Conservation (phyloP, 805 yeast genomes). For the Saturnispora sanitii region DNA sequence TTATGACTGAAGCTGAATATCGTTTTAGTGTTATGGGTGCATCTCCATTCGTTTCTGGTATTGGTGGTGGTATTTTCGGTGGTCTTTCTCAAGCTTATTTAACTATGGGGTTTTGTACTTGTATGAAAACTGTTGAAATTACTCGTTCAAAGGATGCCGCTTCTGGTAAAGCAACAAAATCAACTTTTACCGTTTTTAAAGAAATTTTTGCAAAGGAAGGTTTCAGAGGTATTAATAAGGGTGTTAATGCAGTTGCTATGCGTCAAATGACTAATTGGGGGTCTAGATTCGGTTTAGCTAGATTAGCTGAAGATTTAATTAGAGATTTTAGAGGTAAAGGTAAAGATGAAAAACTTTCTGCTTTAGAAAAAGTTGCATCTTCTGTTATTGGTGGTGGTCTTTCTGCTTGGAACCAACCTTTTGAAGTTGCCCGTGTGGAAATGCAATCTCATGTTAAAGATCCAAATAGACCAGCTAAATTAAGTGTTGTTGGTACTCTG, state of each 20-base stretch:
- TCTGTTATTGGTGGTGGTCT: conserved; percentile 94
- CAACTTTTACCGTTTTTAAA: conserved; percentile 77
- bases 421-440: conserved; percentile 95
- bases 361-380: conserved; percentile 74
- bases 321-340: conserved; percentile 48
- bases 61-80: conserved; percentile 92
- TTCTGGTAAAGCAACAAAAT: conserved; percentile 58
- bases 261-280: conserved; percentile 99
- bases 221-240: conserved; percentile 88
- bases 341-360: conserved; percentile 51
- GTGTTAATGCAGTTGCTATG: conserved; percentile 98
- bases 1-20: conserved; percentile 87
- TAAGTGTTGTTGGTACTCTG: conserved; percentile 67
- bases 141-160: conserved; percentile 73
- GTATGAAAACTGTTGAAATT: conserved; percentile 98
- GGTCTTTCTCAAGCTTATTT: conserved; percentile 95
- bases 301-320: conserved; percentile 83
- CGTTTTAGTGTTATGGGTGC: conserved; percentile 54
- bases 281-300: conserved; percentile 84
- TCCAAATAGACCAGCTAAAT: conserved; percentile 90
- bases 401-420: conserved; percentile 98
- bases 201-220: conserved; percentile 84
- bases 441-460: conserved; percentile 94
- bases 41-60: conserved; percentile 72
- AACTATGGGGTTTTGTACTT: conserved; percentile 97